Evolutionary conservation across 352 stramenopile species (phyloP).

Genomic region (Aphanomyces stellatus): DNA sequence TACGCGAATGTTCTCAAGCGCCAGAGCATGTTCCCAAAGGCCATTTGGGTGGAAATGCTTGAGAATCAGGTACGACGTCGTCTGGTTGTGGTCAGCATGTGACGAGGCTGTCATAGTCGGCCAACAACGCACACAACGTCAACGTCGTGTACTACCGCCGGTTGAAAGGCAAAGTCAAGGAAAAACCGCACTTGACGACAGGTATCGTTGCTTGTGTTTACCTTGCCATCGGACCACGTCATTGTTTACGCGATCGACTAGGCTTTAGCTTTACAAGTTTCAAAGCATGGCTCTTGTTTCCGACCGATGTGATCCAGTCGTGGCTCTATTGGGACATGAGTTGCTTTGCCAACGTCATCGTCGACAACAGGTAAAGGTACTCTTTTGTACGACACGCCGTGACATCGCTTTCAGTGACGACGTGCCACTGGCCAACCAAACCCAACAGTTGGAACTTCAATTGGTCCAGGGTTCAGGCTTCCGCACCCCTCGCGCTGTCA

Average conservation of each 20-base stretch:
- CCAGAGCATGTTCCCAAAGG: conserved; percentile 22
- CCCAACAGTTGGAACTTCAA: not conserved
- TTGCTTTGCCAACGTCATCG: conserved; percentile 20
- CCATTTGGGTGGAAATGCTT: conserved; percentile 21
- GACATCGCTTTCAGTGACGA: not conserved
- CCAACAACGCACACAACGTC: conserved; percentile 18
- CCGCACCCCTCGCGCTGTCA: conserved; percentile 1
- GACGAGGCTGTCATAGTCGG: conserved; percentile 6
- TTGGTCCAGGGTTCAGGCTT: not conserved
- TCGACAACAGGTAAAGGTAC: conserved; percentile 14
- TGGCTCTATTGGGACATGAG: conserved; percentile 21
- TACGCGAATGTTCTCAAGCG: conserved; percentile 21
- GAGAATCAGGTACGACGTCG: conserved; percentile 17
- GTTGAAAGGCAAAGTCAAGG: conserved; percentile 18
- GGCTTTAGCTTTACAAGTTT: conserved; percentile 21
- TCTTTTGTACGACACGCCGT: not conserved
- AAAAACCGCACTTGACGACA: conserved; percentile 19
- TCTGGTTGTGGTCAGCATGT: not conserved
- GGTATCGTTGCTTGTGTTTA: conserved; percentile 9
- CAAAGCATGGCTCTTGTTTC: conserved; percentile 19
- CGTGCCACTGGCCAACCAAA: not conserved
- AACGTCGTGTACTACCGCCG: conserved; percentile 21
- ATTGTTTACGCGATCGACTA: not conserved
- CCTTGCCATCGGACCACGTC: too few relatives aligned
- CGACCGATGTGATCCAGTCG: conserved; percentile 17